These are phyloP conservation scores for Diaporthe sp. DNA, from an alignment of 2,329 filamentous ascomycete genomes.

Conservation along the genomic window DNA sequence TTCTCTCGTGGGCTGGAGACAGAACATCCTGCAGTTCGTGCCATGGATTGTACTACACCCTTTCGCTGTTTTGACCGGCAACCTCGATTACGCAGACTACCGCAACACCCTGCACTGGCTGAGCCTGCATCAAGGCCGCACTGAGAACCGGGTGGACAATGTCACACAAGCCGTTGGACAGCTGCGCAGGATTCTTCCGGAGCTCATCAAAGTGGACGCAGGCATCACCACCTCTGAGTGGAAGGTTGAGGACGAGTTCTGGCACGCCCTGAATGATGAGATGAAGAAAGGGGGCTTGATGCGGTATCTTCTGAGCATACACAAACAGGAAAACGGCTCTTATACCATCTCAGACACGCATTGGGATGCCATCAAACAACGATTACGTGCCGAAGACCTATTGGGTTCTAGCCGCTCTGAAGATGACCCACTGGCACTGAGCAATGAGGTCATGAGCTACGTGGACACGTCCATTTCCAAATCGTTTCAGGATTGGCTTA, in stretches of 20 bases:
- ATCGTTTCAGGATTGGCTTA: constrained; percentile 67
- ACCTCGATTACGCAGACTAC: constrained; percentile 37
- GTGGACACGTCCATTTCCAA: constrained; percentile 50
- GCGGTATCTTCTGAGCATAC: constrained; percentile 54
- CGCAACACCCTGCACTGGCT: constrained; percentile 35
- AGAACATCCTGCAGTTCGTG: constrained; percentile 35
- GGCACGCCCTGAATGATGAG: constrained; percentile 71
- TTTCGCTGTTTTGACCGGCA: constrained; percentile 37
- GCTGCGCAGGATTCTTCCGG: constrained; percentile 61
- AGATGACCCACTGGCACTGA: not conserved
- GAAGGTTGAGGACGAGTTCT: constrained; percentile 72
- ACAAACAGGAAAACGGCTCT: constrained; percentile 55
- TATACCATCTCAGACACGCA: constrained; percentile 60
- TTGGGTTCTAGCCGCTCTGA: constrained; percentile 39
- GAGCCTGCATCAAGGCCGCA: constrained; percentile 45
- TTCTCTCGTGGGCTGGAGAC: constrained; percentile 34
- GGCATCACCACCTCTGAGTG: constrained; percentile 49
- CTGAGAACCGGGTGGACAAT: constrained; percentile 41
- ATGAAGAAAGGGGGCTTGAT: constrained; percentile 64
- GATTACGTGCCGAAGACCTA: constrained; percentile 54
- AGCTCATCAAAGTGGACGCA: constrained; percentile 67
- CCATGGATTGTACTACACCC: constrained; percentile 39
- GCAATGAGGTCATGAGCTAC: constrained; percentile 17
- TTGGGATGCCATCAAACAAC: constrained; percentile 61
- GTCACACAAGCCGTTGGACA: constrained; percentile 21